phyloP scores from a whole-genome alignment of 73 alveolate genomes.

The Paramecium primaurelia region DNA sequence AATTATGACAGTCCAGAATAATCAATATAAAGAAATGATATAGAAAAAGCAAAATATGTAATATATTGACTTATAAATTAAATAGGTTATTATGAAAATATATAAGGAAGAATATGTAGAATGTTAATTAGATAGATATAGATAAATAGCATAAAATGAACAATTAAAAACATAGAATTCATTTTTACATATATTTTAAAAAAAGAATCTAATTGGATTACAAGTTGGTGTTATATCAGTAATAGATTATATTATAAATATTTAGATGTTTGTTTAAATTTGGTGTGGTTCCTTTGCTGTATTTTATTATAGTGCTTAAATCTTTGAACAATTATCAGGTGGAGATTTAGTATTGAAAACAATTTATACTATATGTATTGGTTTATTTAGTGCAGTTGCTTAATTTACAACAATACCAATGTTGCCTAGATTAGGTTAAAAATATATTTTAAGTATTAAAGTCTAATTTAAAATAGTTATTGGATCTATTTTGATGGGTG shows the following conservation, averaged over 20 bases:
- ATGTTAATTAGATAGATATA: not conserved
- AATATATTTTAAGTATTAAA: not conserved
- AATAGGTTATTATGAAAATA: not conserved
- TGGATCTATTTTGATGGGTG: not conserved
- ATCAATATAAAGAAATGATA: not conserved
- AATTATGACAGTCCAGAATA: slow-evolving; percentile 50
- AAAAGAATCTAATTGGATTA: not conserved
- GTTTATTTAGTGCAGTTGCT: not conserved
- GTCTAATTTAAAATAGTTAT: not conserved
- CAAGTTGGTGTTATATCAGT: slow-evolving; percentile 8
- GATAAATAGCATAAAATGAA: not conserved
- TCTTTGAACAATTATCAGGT: not conserved
- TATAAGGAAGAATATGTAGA: not conserved
- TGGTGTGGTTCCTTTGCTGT: slow-evolving; percentile 52
- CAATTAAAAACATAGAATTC: not conserved
- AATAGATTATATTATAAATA: not conserved
- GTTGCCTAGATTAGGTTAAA: not conserved
- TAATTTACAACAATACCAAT: not conserved
- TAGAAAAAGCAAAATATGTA: slow-evolving; percentile 2
- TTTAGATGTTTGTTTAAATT: slow-evolving; percentile 22
- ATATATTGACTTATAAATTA: not conserved
- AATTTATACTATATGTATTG: slow-evolving; percentile 10
- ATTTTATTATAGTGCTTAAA: slow-evolving; percentile 42
- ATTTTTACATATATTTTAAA: not conserved
- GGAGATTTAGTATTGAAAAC: not conserved